These are phyloP conservation scores for Penicillium occitanis DNA, from an alignment of 2,329 filamentous ascomycete species.

Conservation along the genomic window DNA sequence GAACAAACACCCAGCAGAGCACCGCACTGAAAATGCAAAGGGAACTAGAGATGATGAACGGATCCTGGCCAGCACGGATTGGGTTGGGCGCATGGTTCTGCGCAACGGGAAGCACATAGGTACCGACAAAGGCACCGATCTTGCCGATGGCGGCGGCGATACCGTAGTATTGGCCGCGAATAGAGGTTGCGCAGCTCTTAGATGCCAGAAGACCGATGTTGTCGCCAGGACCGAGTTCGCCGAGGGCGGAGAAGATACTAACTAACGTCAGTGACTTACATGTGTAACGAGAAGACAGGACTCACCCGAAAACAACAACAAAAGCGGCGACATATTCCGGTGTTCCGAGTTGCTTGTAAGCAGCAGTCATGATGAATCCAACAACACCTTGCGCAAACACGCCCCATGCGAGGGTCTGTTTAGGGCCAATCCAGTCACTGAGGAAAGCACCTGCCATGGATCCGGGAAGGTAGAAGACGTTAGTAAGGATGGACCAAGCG, in stretches of 20 bases:
- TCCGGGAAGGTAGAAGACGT: conserved; percentile 84
- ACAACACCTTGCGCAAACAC: conserved; percentile 72
- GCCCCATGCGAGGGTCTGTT: conserved; percentile 68
- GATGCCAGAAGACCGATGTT: conserved; percentile 86
- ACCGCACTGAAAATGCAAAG: conserved; percentile 73
- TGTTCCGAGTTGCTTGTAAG: conserved; percentile 68
- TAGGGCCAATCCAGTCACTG: conserved; percentile 76
- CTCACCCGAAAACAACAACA: conserved; percentile 69
- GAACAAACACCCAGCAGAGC: conserved; percentile 67
- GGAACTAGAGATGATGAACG: conserved; percentile 80
- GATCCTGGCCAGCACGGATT: conserved; percentile 70
- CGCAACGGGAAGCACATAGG: conserved; percentile 76
- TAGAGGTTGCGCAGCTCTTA: conserved; percentile 83
- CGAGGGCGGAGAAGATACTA: conserved; percentile 70
- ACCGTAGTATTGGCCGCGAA: conserved; percentile 73
- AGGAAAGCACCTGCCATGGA: conserved; percentile 74
- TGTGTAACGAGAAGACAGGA: not conserved
- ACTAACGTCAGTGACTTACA: not conserved
- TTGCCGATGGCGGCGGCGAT: conserved; percentile 50
- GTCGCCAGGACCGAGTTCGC: conserved; percentile 82
- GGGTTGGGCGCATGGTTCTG: conserved; percentile 55
- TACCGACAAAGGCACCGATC: conserved; percentile 73
- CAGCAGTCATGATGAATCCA: conserved; percentile 85
- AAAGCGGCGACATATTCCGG: conserved; percentile 70
- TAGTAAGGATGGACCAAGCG: conserved; percentile 86